Evolutionary conservation across 2,329 filamentous ascomycete genomes (phyloP).

Genomic region (Achaetomium macrosporum): DNA sequence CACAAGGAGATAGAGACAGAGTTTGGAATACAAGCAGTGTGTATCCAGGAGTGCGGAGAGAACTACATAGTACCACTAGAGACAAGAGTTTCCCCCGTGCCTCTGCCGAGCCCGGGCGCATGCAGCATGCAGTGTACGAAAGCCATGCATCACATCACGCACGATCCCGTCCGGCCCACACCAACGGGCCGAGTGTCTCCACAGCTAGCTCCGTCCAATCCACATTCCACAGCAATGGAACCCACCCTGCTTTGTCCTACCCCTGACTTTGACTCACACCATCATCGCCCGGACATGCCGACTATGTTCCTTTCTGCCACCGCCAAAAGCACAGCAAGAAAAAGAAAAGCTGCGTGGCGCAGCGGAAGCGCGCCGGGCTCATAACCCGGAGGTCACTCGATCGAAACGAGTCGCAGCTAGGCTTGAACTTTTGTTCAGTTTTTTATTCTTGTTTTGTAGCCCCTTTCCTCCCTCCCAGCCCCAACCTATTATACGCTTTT

Average conservation of each 20-base stretch:
- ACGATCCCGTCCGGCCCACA: background rate
- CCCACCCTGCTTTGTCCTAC: background rate
- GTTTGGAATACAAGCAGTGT: too few species aligned
- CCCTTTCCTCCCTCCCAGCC: background rate
- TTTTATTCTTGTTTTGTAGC: background rate
- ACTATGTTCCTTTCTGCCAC: background rate
- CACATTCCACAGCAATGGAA: too few species aligned
- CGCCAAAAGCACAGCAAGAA: background rate
- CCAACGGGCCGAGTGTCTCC: too few species aligned
- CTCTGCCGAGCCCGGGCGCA: too few species aligned
- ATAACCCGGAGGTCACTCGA: conserved; percentile 27
- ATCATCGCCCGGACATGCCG: background rate
- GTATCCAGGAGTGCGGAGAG: too few species aligned
- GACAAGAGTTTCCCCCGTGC: too few species aligned
- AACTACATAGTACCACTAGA: too few species aligned
- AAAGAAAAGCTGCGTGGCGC: conserved; percentile 20
- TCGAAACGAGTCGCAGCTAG: conserved; percentile 26
- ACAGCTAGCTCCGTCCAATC: background rate
- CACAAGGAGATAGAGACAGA: too few species aligned
- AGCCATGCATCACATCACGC: background rate
- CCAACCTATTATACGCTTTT: too few species aligned
- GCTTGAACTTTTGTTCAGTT: background rate
- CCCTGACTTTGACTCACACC: background rate
- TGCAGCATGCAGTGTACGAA: background rate
- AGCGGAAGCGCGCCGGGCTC: conserved; percentile 26